Evolutionary conservation across 2,329 filamentous ascomycete genomes (phyloP).

Genomic region (Trichoderma oligosporum): DNA sequence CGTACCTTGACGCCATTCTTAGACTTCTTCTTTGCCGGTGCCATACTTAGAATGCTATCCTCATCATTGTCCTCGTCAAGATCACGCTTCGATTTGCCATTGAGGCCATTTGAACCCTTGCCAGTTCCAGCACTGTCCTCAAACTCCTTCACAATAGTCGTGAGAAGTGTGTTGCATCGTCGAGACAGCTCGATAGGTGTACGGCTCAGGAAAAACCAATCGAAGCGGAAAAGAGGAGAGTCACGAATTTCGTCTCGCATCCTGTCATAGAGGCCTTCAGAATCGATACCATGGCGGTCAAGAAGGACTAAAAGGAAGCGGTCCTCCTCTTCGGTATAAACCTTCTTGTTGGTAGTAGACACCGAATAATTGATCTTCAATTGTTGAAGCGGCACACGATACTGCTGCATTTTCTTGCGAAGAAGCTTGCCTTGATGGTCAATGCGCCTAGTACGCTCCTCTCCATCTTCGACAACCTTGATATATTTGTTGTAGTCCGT

Average conservation of each 20-base stretch:
- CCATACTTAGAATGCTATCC: conserved; percentile 72
- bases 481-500: conserved; percentile 85
- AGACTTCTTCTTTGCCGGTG: conserved; percentile 89
- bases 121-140: conserved; percentile 60
- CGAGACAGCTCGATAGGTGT: conserved; percentile 90
- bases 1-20: conserved; percentile 83
- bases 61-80: conserved; percentile 80
- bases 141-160: conserved; percentile 92
- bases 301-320: conserved; percentile 91
- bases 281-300: conserved; percentile 87
- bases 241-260: conserved; percentile 98
- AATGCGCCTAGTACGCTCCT: conserved; percentile 82
- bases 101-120: conserved; percentile 55
- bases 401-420: conserved; percentile 91
- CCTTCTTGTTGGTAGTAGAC: conserved; percentile 98
- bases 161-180: conserved; percentile 88
- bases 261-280: conserved; percentile 83
- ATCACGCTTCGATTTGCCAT: conserved; percentile 70
- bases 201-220: conserved; percentile 98
- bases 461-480: conserved; percentile 84
- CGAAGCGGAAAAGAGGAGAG: conserved; percentile 91
- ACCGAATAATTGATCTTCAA: conserved; percentile 99
- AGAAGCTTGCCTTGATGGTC: conserved; percentile 92
- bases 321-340: conserved; percentile 98
- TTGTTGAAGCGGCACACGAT: conserved; percentile 95